Evolutionary conservation across 2,329 filamentous ascomycete genomes (phyloP).

Genomic region (Scedosporium aurantiacum): DNA sequence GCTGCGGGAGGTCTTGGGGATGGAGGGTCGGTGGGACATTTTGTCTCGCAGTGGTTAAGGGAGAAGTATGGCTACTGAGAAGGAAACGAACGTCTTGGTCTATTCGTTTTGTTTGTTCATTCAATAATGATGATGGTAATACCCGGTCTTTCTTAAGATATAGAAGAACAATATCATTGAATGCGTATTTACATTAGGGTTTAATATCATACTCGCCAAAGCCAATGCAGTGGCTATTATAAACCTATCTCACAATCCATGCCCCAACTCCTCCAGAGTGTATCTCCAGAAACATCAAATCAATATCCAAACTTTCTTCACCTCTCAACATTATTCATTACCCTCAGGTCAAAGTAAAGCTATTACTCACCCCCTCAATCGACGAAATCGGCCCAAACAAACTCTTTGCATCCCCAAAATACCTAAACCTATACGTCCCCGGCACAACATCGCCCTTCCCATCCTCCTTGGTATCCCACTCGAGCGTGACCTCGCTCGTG

Average conservation of each 20-base stretch:
- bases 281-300: not conserved
- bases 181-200: not conserved
- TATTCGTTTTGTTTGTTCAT: not conserved
- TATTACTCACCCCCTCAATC: constrained; percentile 58
- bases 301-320: not conserved
- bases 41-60: not conserved
- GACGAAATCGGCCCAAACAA: constrained; percentile 46
- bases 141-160: not conserved
- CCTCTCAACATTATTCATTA: not conserved
- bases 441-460: constrained; percentile 47
- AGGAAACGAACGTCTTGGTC: not conserved
- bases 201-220: not conserved
- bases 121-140: not conserved
- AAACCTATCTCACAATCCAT: not conserved
- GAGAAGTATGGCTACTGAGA: constrained; percentile 2
- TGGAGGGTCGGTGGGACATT: not conserved
- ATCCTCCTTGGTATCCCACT: constrained; percentile 52
- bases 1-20: constrained; percentile 2
- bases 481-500: constrained; percentile 62
- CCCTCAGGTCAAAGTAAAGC: constrained; percentile 27
- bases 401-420: constrained; percentile 74
- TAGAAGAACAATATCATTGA: not conserved
- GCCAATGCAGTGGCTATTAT: no score
- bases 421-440: constrained; percentile 69
- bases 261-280: not conserved